Evolutionary conservation across 208 protist genomes (phyloP).

Genomic region (Sergeia podlipaevii): DNA sequence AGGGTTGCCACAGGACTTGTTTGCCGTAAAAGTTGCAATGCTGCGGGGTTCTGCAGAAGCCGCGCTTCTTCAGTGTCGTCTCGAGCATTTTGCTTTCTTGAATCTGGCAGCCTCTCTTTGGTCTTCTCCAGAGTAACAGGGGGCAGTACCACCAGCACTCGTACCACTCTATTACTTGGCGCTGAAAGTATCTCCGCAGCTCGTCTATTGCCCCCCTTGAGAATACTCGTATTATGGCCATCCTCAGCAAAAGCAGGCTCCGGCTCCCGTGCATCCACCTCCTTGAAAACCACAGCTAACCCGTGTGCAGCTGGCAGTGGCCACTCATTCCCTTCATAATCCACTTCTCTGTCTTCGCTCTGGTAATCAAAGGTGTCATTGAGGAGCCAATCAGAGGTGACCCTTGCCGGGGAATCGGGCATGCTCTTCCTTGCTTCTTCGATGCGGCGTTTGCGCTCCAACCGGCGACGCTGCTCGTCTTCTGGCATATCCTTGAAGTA

Average conservation of each 20-base stretch:
- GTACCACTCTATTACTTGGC: too few relatives aligned
- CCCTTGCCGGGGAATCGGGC: not conserved
- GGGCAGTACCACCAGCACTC: constrained; percentile 37
- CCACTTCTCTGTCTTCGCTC: constrained; percentile 57
- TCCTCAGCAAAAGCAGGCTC: too few relatives aligned
- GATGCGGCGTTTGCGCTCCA: constrained; percentile 46
- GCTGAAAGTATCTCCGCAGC: too few relatives aligned
- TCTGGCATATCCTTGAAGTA: constrained; percentile 89
- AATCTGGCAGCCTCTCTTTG: not conserved
- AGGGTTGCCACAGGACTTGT: too few relatives aligned
- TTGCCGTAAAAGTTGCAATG: constrained; percentile 10
- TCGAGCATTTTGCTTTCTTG: not conserved
- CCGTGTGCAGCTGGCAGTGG: constrained; percentile 43
- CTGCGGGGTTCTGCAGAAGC: constrained; percentile 24
- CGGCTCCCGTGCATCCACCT: too few relatives aligned
- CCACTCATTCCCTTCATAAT: constrained; percentile 53
- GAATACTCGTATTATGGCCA: too few relatives aligned
- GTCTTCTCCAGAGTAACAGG: too few relatives aligned
- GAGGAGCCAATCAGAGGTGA: constrained; percentile 43
- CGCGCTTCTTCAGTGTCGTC: constrained; percentile 6
- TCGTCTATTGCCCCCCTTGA: too few relatives aligned
- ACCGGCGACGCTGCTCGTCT: constrained; percentile 59
- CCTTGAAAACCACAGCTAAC: too few relatives aligned
- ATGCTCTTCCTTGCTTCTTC: constrained; percentile 58
- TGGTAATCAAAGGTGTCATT: constrained; percentile 92